A percentile compares a stretch with the other conserved stretches of the same genome.
These are phyloP conservation scores for Silene latifolia DNA, from an alignment of 148 eudicot species.

Conservation along the genomic window DNA sequence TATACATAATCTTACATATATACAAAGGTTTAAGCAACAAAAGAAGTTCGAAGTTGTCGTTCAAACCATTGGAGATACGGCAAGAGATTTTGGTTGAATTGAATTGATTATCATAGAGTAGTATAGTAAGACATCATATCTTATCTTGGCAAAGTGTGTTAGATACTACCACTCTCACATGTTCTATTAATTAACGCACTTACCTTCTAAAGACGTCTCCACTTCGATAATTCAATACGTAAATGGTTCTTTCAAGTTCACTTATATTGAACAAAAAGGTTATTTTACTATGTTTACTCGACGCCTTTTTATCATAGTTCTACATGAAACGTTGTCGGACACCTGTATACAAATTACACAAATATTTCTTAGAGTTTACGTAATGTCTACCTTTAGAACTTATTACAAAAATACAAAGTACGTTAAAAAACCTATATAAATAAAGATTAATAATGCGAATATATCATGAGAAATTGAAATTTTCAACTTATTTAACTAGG, in stretches of 20 bases:
- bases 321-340: constrained; percentile 1
- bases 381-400: too few relatives aligned
- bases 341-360: background rate
- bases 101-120: background rate
- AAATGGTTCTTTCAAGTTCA: background rate
- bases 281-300: background rate
- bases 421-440: too few relatives aligned
- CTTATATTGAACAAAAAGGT: background rate
- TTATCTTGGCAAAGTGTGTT: background rate
- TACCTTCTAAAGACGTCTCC: background rate
- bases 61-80: background rate
- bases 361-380: too few relatives aligned
- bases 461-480: too few relatives aligned
- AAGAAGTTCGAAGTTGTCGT: background rate
- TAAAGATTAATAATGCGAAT: too few relatives aligned
- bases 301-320: background rate
- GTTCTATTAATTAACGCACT: background rate
- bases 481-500: too few relatives aligned
- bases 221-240: background rate
- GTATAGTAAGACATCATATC: constrained; percentile 8
- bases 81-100: background rate
- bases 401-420: too few relatives aligned
- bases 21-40: background rate
- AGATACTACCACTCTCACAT: constrained; percentile 1
- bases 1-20: background rate